A percentile compares a stretch with the other conserved stretches of the same genome.
Evolutionary conservation across 2,329 filamentous ascomycete species (phyloP).

Genomic region (Diplodia intermedia): DNA sequence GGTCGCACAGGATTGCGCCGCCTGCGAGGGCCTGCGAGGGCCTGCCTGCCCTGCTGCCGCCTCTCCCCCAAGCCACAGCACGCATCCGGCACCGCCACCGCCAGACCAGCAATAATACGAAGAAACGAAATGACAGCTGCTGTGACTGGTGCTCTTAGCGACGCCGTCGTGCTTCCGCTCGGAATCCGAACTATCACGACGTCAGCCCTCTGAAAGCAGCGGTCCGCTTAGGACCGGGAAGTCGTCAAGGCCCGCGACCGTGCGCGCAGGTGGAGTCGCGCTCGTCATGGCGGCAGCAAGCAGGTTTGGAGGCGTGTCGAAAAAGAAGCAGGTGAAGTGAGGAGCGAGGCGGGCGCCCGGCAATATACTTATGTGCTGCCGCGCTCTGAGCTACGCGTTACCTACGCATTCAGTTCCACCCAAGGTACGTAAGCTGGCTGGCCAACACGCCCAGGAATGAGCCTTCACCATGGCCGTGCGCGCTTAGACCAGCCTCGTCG

Average conservation of each 20-base stretch:
- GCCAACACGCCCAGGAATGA: constrained; percentile 9
- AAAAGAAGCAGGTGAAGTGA: not conserved
- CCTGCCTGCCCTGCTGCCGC: not conserved
- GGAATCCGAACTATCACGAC: constrained; percentile 4
- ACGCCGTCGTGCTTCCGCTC: not conserved
- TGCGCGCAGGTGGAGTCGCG: constrained; percentile 6
- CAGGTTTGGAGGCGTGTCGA: constrained; percentile 13
- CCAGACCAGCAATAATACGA: constrained; percentile 8
- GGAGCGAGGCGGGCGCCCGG: not conserved
- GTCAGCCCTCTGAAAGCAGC: constrained; percentile 8
- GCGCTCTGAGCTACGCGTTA: not conserved
- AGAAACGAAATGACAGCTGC: not conserved
- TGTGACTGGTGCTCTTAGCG: not conserved
- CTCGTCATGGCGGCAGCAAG: constrained; percentile 8
- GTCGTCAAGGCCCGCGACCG: constrained; percentile 11
- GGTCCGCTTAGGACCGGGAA: not conserved
- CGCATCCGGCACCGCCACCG: constrained; percentile 17
- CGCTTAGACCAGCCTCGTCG: constrained; percentile 11
- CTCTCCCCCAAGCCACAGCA: not conserved
- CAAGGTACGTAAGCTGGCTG: constrained; percentile 30
- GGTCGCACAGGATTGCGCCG: constrained; percentile 12
- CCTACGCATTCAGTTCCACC: constrained; percentile 22
- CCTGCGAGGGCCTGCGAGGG: too few species aligned
- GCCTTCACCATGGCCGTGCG: constrained; percentile 9
- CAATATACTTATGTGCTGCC: not conserved